phyloP scores from a whole-genome alignment of 2,329 filamentous ascomycete genomes.

The Sordariomycetes sp. region DNA sequence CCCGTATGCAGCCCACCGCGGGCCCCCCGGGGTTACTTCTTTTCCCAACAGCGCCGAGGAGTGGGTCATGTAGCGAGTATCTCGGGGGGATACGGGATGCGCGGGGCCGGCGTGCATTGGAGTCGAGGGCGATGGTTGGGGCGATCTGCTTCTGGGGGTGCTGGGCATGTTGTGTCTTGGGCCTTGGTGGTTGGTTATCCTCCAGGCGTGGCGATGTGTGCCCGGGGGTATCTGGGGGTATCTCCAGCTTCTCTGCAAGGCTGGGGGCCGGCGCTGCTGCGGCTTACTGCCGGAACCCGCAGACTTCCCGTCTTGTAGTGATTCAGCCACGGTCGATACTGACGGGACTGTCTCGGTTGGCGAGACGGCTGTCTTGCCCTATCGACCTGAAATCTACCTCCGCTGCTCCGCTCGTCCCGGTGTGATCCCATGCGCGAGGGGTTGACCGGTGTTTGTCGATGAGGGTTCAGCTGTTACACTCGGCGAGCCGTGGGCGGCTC shows the following conservation, averaged over 20 bases:
- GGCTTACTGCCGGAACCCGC: not conserved
- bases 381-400: not conserved
- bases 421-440: not conserved
- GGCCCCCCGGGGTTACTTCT: not conserved
- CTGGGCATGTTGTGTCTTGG: not conserved
- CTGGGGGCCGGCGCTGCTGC: not conserved
- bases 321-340: not conserved
- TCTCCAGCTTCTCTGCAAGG: not conserved
- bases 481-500: no score
- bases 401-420: not conserved
- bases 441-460: not conserved
- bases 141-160: not conserved
- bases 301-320: not conserved
- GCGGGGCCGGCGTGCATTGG: not conserved
- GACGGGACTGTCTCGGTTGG: not conserved
- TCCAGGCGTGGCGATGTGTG: not conserved
- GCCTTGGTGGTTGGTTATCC: not conserved
- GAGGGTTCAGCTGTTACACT: not conserved
- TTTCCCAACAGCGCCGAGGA: no score
- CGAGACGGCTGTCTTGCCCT: not conserved
- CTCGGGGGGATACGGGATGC: not conserved
- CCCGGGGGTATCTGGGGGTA: not conserved
- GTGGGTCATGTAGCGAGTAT: no score
- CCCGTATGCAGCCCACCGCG: not conserved
- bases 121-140: not conserved